phyloP scores from a whole-genome alignment of 1,284 basidiomycete genomes.

The Cryptococcus floricola region DNA sequence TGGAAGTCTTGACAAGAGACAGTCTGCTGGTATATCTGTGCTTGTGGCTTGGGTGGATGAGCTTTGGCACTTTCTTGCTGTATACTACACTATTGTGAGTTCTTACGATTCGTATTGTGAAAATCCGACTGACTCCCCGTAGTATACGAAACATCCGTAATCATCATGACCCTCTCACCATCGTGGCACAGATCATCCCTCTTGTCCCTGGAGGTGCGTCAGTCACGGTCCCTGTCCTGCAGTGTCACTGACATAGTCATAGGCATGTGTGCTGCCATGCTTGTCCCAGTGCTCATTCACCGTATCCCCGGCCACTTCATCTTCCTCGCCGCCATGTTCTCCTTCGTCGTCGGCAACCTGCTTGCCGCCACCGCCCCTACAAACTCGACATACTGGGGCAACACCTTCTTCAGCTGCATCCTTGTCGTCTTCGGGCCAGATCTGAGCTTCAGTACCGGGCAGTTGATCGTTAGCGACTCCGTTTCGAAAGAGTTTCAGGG shows the following conservation, averaged over 20 bases:
- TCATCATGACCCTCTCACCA: slow-evolving; percentile 16
- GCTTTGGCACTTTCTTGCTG: slow-evolving; percentile 29
- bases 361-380: slow-evolving; percentile 18
- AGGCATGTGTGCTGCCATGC: slow-evolving; percentile 23
- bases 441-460: slow-evolving; percentile 4
- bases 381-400: slow-evolving; percentile 23
- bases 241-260: slow-evolving; percentile 1
- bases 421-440: slow-evolving; percentile 21
- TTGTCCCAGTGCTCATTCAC: slow-evolving; percentile 23
- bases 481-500: slow-evolving; percentile 21
- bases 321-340: slow-evolving; percentile 27
- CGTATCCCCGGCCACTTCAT: slow-evolving; percentile 22
- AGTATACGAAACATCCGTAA: slow-evolving; percentile 24
- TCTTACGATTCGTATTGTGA: background rate
- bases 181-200: slow-evolving; percentile 23
- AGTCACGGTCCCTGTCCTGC: background rate
- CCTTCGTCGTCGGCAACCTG: slow-evolving; percentile 26
- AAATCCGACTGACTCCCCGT: background rate
- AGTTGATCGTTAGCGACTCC: slow-evolving; percentile 21
- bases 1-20: slow-evolving; percentile 20
- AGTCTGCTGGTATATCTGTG: slow-evolving; percentile 24
- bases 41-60: slow-evolving; percentile 32
- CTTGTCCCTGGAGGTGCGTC: slow-evolving; percentile 9
- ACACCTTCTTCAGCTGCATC: slow-evolving; percentile 18
- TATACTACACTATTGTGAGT: slow-evolving; percentile 23